Evolutionary conservation across 106 monocot species (phyloP).

Genomic region (Amphibolis antarctica): DNA sequence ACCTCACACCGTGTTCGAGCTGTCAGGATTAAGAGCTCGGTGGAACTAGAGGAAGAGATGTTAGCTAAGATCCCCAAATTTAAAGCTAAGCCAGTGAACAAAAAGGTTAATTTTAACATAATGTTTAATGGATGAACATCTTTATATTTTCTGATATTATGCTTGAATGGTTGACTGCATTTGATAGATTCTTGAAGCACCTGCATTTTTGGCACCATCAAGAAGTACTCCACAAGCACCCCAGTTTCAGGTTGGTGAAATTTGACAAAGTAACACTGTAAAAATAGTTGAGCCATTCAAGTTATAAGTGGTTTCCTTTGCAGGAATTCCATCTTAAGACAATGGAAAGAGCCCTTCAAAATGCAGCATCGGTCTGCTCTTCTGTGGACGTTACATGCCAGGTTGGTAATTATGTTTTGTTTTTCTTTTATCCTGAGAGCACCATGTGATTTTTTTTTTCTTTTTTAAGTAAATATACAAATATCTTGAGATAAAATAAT

Average conservation of each 20-base stretch:
- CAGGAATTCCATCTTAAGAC: conserved; percentile 87
- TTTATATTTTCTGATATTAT: background rate
- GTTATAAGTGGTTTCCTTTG: background rate
- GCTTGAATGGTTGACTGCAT: background rate
- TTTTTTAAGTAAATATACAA: background rate
- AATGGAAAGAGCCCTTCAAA: conserved; percentile 62
- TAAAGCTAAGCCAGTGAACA: conserved; percentile 79
- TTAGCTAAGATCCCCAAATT: conserved; percentile 89
- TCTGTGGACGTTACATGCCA: conserved; percentile 29
- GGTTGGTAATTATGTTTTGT: conserved; percentile 15
- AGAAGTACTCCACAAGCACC: conserved; percentile 48
- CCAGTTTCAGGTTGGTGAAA: conserved; percentile 40
- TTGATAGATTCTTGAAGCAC: conserved; percentile 46
- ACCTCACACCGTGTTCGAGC: conserved; percentile 70
- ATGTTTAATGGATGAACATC: background rate
- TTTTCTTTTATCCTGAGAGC: background rate
- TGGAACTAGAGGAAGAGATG: conserved; percentile 85
- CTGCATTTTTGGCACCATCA: conserved; percentile 31
- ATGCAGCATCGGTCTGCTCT: conserved; percentile 32
- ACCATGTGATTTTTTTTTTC: background rate
- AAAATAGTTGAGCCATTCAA: background rate
- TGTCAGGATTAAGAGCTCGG: conserved; percentile 72
- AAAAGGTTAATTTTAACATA: conserved; percentile 44
- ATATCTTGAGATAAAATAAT: background rate
- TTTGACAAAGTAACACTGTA: background rate